Conservation (phyloP, 768 basidiomycete genomes). For the Termitomyces sp. region DNA sequence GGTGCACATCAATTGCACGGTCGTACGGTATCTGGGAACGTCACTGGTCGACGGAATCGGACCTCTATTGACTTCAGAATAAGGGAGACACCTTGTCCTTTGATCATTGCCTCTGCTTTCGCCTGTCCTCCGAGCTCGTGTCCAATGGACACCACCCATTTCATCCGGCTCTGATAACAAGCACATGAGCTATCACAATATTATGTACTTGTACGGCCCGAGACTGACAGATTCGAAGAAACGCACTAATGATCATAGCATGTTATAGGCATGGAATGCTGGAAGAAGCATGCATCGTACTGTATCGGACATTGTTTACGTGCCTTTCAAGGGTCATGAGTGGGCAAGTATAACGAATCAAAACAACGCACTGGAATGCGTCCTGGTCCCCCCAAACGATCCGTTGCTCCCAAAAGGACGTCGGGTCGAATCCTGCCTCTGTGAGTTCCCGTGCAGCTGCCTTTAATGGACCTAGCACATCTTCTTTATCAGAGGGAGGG, state of each 20-base stretch:
- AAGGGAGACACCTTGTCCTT: conserved; percentile 59
- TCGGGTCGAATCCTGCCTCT: conserved; percentile 47
- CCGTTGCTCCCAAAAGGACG: conserved; percentile 71
- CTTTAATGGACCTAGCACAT: conserved; percentile 18
- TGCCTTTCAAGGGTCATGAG: conserved; percentile 39
- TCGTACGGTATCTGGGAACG: conserved; percentile 69
- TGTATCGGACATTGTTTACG: conserved; percentile 72
- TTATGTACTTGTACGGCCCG: background rate
- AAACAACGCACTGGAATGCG: conserved; percentile 57
- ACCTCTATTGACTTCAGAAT: conserved; percentile 70
- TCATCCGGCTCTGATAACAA: conserved; percentile 52
- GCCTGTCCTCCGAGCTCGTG: conserved; percentile 52
- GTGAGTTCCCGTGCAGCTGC: conserved; percentile 38
- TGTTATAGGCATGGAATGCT: background rate
- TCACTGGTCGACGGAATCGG: conserved; percentile 65
- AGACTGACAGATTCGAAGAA: conserved; percentile 63
- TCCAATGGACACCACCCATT: conserved; percentile 58
- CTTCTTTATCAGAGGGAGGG: conserved; percentile 21
- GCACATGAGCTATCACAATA: background rate
- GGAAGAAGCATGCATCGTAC: conserved; percentile 29
- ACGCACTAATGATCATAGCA: conserved; percentile 36
- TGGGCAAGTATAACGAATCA: background rate
- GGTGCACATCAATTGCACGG: background rate
- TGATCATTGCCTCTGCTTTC: conserved; percentile 51
- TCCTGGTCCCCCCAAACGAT: conserved; percentile 82